Evolutionary conservation across 257 asterid genomes (phyloP), one percentile per base, ranked within the genome.

Genomic region (Nicotiana undulata): DNA sequence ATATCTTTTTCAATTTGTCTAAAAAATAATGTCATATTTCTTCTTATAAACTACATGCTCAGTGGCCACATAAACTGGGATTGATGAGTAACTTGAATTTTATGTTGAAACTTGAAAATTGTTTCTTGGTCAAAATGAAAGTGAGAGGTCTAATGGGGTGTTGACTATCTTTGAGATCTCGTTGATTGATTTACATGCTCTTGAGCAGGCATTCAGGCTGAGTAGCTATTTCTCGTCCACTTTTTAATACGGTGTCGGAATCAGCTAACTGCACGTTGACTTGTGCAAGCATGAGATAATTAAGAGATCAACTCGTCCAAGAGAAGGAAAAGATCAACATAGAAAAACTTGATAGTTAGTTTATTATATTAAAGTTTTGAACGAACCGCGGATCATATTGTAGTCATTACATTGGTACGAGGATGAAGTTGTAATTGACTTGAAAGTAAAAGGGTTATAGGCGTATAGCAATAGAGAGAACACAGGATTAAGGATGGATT

Each of bases 401-500:
- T 31, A 13, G 32, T 66, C 52, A 18, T 66, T 18, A 51, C 20
- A 24, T 18, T n/a, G 63, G 20, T 59, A 20, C 5, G 15, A 4
- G 28, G 28, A 55, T 17, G 29, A 3, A 12, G 13, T 59, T 59
- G 6, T 59, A 20, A 22, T 59, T 20, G 31, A 26, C n/a, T 63
- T 24, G 24, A 11, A 49, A 11, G 16, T 10, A 10, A 70, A 20
- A 44, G 77, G n/a, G n/a, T n/a, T n/a, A n/a, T n/a, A n/a, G n/a
- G n/a, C n/a, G n/a, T 56, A 40, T 44, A 37, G 44, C 9, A 0
- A 9, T 37, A 37, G 77, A 40, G 3, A 2, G 58, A 70, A 70
- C 46, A 56, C 49, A 31, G 11, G 28, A 34, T 75, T 68, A 17
- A 78, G 65, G 51, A 91, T 91, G 93, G 85, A 89, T 26, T 80